Conservation (phyloP, 1,284 basidiomycete species). For the Xerocomus amazonicus region DNA sequence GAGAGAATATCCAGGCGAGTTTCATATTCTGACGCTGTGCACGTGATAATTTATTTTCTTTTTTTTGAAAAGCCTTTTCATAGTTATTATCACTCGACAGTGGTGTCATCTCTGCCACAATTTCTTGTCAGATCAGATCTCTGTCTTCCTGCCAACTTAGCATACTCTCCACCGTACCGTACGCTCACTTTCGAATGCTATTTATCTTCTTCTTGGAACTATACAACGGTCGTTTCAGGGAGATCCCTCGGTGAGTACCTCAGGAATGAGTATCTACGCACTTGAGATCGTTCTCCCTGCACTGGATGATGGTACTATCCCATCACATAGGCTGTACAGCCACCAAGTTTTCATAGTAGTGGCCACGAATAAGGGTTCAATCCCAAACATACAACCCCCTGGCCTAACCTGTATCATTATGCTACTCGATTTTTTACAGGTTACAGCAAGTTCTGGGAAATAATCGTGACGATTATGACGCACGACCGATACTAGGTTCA, state of each 20-base stretch:
- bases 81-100: too few relatives aligned
- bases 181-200: slow-evolving; percentile 7
- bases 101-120: neutral
- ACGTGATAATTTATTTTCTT: neutral
- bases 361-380: too few relatives aligned
- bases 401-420: too few relatives aligned
- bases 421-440: too few relatives aligned
- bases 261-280: neutral
- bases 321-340: too few relatives aligned
- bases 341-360: too few relatives aligned
- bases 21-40: neutral
- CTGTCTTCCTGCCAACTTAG: neutral
- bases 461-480: too few relatives aligned
- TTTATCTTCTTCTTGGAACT: slow-evolving; percentile 2
- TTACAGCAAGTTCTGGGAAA: too few relatives aligned
- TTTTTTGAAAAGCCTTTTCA: slow-evolving; percentile 17
- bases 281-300: neutral
- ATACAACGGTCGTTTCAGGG: neutral
- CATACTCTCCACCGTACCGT: neutral
- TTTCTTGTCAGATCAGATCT: slow-evolving; percentile 4
- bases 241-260: slow-evolving; percentile 10
- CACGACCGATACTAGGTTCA: neutral
- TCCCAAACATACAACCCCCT: too few relatives aligned
- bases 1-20: slow-evolving; percentile 22
- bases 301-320: too few relatives aligned